A percentile compares a stretch with the other conserved stretches of the same genome.
Conservation (phyloP, 2,329 filamentous ascomycete genomes). For the Penicillium freii region DNA sequence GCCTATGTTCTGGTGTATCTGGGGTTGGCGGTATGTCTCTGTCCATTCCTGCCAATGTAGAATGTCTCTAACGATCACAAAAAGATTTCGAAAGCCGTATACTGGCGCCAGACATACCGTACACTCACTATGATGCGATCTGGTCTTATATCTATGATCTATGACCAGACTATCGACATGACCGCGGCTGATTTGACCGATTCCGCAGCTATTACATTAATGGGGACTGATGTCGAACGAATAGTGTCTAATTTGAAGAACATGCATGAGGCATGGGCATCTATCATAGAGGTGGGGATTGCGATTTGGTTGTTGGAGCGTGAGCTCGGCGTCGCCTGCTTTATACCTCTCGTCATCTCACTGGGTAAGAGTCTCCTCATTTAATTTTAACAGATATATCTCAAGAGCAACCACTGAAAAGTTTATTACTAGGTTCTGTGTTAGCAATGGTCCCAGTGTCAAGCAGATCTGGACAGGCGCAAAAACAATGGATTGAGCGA, state of each 20-base stretch:
- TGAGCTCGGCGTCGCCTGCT: not conserved
- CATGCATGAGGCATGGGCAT: slow-evolving; percentile 10
- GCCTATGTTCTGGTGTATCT: not conserved
- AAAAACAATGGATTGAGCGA: slow-evolving; percentile 42
- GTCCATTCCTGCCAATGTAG: not conserved
- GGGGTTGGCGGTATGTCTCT: not conserved
- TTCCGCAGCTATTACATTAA: slow-evolving; percentile 2
- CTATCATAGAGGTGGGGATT: not conserved
- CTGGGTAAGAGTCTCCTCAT: not conserved
- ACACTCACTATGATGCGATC: not conserved
- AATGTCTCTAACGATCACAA: not conserved
- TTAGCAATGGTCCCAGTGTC: slow-evolving; percentile 1
- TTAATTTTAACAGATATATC: not conserved
- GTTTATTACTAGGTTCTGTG: not conserved
- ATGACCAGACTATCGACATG: slow-evolving; percentile 4
- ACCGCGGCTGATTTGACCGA: not conserved
- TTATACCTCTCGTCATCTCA: slow-evolving; percentile 1
- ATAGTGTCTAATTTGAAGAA: not conserved
- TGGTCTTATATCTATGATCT: slow-evolving; percentile 8
- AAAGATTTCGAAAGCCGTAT: slow-evolving; percentile 1
- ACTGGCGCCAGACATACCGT: slow-evolving; percentile 5
- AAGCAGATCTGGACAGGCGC: slow-evolving; percentile 10
- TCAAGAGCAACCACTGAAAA: not conserved
- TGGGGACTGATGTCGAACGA: slow-evolving; percentile 5
- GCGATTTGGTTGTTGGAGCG: slow-evolving; percentile 5